Evolutionary conservation across 176 grass and related monocot genomes (phyloP), one percentile per base, ranked within the genome.

Genomic region (Aegilops sharonensis): DNA sequence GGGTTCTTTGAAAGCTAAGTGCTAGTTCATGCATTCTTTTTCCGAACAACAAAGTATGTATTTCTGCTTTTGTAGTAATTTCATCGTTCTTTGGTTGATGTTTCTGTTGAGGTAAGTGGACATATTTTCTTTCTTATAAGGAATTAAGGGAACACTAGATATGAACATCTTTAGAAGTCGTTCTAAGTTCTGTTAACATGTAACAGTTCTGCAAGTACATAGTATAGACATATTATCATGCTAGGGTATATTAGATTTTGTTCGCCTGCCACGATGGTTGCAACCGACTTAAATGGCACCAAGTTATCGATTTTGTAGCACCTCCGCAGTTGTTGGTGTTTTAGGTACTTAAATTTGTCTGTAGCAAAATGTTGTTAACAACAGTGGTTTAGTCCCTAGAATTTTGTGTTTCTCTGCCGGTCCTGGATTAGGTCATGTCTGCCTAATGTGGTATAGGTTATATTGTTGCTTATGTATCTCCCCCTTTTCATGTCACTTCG

Each of bases 61-160:
- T 57, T 75, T 64, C 72, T 60, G 69, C 5, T 23, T 84, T 61
- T 83, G 34, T 24, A 43, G 60, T 87, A 73, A n/a, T 90, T 43
- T 37, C 11, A 76, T 76, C 20, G 14, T 73, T 7, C 20, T 83
- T 80, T 75, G 43, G 36, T 20, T 84, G 48, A 27, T 64, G 61
- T 67, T 74, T 78, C 31, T 25, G 5, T 83, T 9, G 9, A 42
- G 42, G 32, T 61, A 80, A 76, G 79, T 31, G 59, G 57, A 23
- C 57, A 37, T 36, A 37, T 3, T 68, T 54, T 80, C 6, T 80
- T 57, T 36, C 30, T 11, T 45, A 75, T 43, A 43, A 68, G 68
- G 24, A 84, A 77, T 32, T 84, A 70, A 70, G 7, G 20, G 36
- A 76, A 13, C 5, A 47, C 3, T 35, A 61, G 47, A 56, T 75